Conservation (phyloP, 2,329 filamentous ascomycete species). For the Stachybotrys echinatus region DNA sequence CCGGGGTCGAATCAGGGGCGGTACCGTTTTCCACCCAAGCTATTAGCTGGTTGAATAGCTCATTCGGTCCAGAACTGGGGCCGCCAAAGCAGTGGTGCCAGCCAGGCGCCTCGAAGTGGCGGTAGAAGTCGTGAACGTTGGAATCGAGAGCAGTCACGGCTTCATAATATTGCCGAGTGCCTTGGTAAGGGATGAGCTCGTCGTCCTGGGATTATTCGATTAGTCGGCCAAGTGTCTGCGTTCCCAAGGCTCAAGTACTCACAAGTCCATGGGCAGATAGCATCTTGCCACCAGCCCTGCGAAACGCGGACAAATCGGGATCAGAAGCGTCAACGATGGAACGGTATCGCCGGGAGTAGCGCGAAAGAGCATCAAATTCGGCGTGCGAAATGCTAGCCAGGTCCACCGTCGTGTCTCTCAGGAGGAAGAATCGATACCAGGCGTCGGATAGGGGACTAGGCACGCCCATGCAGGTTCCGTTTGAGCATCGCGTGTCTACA, state of each 20-base stretch:
- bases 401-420: neutral
- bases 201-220: constrained; percentile 9
- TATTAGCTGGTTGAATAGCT: constrained; percentile 15
- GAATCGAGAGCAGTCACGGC: constrained; percentile 9
- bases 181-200: constrained; percentile 7
- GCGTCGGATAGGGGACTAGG: neutral
- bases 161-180: constrained; percentile 20
- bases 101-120: constrained; percentile 25
- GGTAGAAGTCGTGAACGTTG: constrained; percentile 22
- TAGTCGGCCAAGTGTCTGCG: neutral
- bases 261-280: neutral
- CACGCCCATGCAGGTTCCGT: neutral
- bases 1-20: constrained; percentile 2
- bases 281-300: constrained; percentile 9
- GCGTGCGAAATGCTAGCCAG: neutral
- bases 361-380: neutral
- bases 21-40: constrained; percentile 25
- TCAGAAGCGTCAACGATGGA: constrained; percentile 6
- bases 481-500: neutral
- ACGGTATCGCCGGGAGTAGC: neutral
- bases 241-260: neutral
- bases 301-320: constrained; percentile 6
- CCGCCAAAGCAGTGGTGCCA: constrained; percentile 26
- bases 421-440: neutral
- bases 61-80: constrained; percentile 10